Evolutionary conservation across 2,329 filamentous ascomycete species (phyloP).

Genomic region (Colletotrichum spaethianum): DNA sequence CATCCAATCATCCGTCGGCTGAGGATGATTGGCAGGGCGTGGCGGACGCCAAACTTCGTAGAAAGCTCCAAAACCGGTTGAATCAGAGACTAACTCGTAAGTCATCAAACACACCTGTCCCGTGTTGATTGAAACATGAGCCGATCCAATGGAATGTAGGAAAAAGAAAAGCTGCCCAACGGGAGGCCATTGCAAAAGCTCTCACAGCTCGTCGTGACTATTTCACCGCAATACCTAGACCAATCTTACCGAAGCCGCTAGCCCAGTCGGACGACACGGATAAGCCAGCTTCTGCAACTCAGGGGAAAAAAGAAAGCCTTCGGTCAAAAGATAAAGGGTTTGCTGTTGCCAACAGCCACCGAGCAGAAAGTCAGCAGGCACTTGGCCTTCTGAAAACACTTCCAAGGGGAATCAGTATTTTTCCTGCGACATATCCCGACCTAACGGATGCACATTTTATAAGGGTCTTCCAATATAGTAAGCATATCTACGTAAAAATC

Average conservation of each 20-base stretch:
- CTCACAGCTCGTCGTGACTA: neutral
- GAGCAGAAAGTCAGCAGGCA: neutral
- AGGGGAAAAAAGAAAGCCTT: neutral
- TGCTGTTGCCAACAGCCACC: neutral
- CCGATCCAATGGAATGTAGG: neutral
- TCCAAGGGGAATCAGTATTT: neutral
- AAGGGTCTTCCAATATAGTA: neutral
- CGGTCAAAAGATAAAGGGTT: neutral
- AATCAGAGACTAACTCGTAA: neutral
- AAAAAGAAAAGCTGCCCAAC: neutral
- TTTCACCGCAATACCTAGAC: neutral
- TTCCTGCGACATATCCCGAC: neutral
- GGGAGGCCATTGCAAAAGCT: neutral
- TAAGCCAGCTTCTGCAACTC: neutral
- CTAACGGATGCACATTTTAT: neutral
- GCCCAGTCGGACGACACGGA: neutral
- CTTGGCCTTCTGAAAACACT: neutral
- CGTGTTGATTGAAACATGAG: neutral
- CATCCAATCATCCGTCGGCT: neutral
- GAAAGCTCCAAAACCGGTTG: neutral
- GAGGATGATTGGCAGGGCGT: neutral
- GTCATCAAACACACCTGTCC: neutral
- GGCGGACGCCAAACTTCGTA: neutral
- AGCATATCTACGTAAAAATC: neutral
- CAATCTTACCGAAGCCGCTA: neutral